A percentile compares a stretch with the other conserved stretches of the same genome.
Conservation (phyloP, 2,329 filamentous ascomycete species). For the Fusarium praegraminearum region DNA sequence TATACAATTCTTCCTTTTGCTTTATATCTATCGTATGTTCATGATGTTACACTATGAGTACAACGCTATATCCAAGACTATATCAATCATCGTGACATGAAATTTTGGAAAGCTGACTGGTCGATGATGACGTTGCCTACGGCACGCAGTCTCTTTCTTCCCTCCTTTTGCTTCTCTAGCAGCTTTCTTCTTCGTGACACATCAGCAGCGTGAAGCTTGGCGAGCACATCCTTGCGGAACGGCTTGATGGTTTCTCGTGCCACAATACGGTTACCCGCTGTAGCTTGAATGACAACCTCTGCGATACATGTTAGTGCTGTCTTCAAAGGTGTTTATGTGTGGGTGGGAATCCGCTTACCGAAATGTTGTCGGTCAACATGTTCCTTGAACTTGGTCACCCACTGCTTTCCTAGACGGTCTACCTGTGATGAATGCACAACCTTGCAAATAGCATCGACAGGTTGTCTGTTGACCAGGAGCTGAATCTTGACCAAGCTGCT, state of each 20-base stretch:
- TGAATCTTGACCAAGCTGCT: slow-evolving; percentile 90
- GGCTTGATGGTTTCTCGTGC: slow-evolving; percentile 96
- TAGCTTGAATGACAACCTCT: slow-evolving; percentile 94
- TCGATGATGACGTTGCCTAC: slow-evolving; percentile 96
- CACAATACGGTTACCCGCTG: slow-evolving; percentile 83
- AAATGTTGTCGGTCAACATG: slow-evolving; percentile 98
- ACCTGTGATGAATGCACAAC: slow-evolving; percentile 87
- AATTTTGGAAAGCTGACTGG: slow-evolving; percentile 93
- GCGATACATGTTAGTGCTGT: slow-evolving; percentile 3
- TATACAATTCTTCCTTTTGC: not conserved
- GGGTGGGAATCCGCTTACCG: slow-evolving; percentile 51
- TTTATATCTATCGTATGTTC: slow-evolving; percentile 15
- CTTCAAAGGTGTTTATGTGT: not conserved
- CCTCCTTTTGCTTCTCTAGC: slow-evolving; percentile 96
- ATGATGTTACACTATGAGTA: slow-evolving; percentile 38
- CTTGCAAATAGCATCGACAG: slow-evolving; percentile 94
- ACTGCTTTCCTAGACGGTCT: slow-evolving; percentile 82
- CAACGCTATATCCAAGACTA: slow-evolving; percentile 22
- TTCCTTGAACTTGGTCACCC: slow-evolving; percentile 97
- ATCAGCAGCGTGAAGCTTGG: slow-evolving; percentile 93
- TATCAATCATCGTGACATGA: slow-evolving; percentile 77
- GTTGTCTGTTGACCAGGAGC: slow-evolving; percentile 90
- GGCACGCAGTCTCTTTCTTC: slow-evolving; percentile 84
- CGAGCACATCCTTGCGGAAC: slow-evolving; percentile 93
- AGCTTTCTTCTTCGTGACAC: slow-evolving; percentile 85